A percentile compares a stretch with the other conserved stretches of the same genome.
Evolutionary conservation across 768 basidiomycete genomes (phyloP).

Genomic region (Suillus lakei): DNA sequence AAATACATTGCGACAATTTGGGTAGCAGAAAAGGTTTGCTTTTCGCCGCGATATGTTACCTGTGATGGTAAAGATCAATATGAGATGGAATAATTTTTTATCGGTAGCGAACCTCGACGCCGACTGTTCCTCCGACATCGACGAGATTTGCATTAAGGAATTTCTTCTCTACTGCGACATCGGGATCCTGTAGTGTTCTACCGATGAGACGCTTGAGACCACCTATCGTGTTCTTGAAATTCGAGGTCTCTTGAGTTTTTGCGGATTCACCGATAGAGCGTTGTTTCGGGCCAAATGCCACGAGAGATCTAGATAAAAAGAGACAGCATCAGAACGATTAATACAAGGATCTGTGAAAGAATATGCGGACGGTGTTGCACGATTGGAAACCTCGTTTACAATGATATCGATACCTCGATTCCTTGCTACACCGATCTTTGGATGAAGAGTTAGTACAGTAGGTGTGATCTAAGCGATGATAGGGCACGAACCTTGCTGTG

Average conservation of each 20-base stretch:
- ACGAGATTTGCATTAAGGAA: constrained; percentile 88
- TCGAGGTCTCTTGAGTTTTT: constrained; percentile 97
- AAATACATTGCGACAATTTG: constrained; percentile 93
- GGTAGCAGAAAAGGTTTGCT: constrained; percentile 77
- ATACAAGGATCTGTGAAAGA: not conserved
- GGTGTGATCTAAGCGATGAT: constrained; percentile 10
- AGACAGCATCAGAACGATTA: constrained; percentile 13
- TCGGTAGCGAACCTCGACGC: constrained; percentile 66
- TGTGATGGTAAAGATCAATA: constrained; percentile 36
- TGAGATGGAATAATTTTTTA: constrained; percentile 13
- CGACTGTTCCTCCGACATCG: constrained; percentile 83
- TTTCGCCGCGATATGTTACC: constrained; percentile 91
- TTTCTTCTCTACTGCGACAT: constrained; percentile 87
- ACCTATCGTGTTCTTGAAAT: constrained; percentile 97
- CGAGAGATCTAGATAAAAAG: constrained; percentile 69
- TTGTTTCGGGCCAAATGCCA: constrained; percentile 92
- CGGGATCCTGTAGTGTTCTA: constrained; percentile 76
- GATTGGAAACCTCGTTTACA: constrained; percentile 96
- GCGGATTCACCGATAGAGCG: constrained; percentile 93
- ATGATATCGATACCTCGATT: constrained; percentile 99
- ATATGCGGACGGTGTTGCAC: constrained; percentile 87
- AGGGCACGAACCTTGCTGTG: constrained; percentile 73
- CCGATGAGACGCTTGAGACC: constrained; percentile 91
- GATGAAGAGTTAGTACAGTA: not conserved
- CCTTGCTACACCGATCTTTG: constrained; percentile 92